Evolutionary conservation across 179 eudicot genomes (phyloP), one percentile per base, ranked within the genome.

Genomic region (Drosera spatulata): DNA sequence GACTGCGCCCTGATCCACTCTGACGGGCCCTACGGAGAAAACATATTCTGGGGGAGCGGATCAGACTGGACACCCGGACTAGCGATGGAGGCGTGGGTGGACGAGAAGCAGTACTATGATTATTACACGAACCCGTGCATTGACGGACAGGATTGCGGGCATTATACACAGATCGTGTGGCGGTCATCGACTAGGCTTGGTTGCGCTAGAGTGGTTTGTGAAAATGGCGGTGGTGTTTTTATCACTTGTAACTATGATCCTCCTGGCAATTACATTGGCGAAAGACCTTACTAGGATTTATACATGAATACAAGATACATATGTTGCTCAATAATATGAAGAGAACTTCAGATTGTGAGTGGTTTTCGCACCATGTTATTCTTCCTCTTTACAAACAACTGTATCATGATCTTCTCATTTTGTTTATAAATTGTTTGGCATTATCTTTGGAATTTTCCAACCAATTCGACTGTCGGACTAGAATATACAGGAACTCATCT

Each of bases 141-240:
- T 0, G 9, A 44, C 14, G 85, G 79, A 2, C 39, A 72, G 45
- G 77, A 75, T 9, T 87, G 91, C 57, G 85, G 80, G 2, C 95
- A 86, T 56, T 84, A 84, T 48, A 83, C 86, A 0, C 94, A 86
- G 65, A 63, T 81, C 60, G 80, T 79, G 59, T 86, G 94, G 94
- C 69, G 63, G 41, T 59, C 41, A 2, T 74, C 86, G 0, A 73
- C 13, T 10, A 64, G 76, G 42, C 43, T 87, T 66, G 95, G 95
- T 38, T 87, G 91, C 50, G 88, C 88, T 15, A 69, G 68, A 55
- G 79, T 74, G 12, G 59, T 48, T 14, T 86, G 95, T 53, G 45
- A 56, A 48, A 45, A 64, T 55, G 85, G 80, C 2, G 75, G 39
- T 33, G 95, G 82, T 55, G 73, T 69, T 45, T 81, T 86, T 55